These are phyloP conservation scores for Umbelopsis isabellina DNA, from an alignment of 192 early-diverging fungal genomes.

Conservation along the genomic window DNA sequence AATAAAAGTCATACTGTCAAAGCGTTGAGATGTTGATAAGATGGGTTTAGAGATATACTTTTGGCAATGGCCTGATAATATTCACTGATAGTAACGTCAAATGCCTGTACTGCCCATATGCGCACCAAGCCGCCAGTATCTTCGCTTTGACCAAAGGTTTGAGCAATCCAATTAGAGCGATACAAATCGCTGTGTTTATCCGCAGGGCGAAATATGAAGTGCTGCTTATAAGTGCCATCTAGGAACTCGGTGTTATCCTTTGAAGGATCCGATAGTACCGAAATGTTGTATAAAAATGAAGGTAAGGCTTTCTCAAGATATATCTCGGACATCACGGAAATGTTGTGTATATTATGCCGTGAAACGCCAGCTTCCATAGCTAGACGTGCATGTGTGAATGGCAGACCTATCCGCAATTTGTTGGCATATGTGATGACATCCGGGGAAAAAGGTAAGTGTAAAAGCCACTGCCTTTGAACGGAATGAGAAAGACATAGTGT, in stretches of 20 bases:
- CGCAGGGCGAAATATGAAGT: background rate
- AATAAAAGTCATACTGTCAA: too few relatives aligned
- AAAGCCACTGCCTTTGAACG: background rate
- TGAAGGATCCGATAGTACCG: background rate
- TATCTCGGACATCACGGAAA: background rate
- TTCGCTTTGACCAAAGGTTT: too few relatives aligned
- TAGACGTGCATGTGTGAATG: background rate
- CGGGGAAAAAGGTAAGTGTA: background rate
- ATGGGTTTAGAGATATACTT: too few relatives aligned
- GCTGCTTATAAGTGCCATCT: background rate
- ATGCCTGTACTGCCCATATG: too few relatives aligned
- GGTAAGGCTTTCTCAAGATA: background rate
- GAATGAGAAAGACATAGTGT: background rate
- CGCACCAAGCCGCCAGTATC: too few relatives aligned
- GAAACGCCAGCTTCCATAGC: background rate
- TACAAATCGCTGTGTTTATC: background rate
- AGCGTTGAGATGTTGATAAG: too few relatives aligned
- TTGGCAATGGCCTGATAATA: too few relatives aligned
- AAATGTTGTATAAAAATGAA: conserved; percentile 4
- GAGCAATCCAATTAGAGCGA: too few relatives aligned
- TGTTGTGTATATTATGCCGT: background rate
- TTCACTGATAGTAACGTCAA: too few relatives aligned
- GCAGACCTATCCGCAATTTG: background rate
- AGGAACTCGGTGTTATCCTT: background rate
- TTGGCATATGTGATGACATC: background rate